phyloP scores from a whole-genome alignment of 1,139 yeast genomes.

The Candida tunisiensis region DNA sequence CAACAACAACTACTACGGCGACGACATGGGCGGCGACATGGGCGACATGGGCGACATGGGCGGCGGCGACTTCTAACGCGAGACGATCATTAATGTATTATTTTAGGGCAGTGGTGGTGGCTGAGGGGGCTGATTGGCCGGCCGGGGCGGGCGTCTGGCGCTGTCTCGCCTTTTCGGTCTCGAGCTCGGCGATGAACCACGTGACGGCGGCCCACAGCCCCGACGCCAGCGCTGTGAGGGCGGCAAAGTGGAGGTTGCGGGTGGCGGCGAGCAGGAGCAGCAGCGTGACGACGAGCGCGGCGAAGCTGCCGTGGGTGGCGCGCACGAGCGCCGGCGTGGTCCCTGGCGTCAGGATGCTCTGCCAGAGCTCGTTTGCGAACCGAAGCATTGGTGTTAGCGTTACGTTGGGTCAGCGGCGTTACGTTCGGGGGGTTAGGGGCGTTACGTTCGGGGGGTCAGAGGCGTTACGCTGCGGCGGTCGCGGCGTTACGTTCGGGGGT shows the following conservation, averaged over 20 bases:
- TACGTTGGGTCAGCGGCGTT: too few species aligned
- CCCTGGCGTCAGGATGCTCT: constrained; percentile 88
- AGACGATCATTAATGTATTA: too few species aligned
- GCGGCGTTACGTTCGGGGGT: too few species aligned
- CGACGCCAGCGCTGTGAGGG: constrained; percentile 50
- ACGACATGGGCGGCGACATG: constrained; percentile 7
- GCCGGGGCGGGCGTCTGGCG: too few species aligned
- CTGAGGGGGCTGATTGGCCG: too few species aligned
- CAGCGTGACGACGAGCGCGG: constrained; percentile 35
- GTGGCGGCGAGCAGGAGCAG: constrained; percentile 43
- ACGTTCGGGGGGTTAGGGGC: too few species aligned
- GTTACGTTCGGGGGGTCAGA: too few species aligned
- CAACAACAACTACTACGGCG: constrained; percentile 5
- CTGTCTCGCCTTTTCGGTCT: constrained; percentile 29
- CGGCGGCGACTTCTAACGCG: constrained; percentile 7
- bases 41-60: constrained; percentile 12
- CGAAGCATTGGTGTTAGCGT: constrained; percentile 4
- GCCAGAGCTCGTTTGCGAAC: constrained; percentile 57
- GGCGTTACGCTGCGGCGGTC: too few species aligned
- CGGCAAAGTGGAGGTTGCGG: constrained; percentile 58
- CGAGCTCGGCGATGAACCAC: constrained; percentile 74
- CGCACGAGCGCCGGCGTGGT: constrained; percentile 70
- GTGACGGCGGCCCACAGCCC: constrained; percentile 64
- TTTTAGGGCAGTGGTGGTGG: too few species aligned
- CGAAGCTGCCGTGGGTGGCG: constrained; percentile 65